phyloP scores from a whole-genome alignment of 2,329 filamentous ascomycete species.

The Aspergillus tanneri region DNA sequence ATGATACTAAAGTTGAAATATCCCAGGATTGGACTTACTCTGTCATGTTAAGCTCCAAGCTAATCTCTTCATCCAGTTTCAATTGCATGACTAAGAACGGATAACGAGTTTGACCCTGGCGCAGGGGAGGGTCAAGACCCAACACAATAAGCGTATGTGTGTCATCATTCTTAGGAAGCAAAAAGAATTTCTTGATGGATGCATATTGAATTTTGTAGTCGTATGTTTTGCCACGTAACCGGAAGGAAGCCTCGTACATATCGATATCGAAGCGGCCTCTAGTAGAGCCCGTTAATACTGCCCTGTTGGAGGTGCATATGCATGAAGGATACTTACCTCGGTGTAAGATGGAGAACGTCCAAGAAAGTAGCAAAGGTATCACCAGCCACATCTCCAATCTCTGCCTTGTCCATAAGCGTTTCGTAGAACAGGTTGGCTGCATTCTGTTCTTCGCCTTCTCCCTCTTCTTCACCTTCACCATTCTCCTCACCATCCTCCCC shows the following conservation, averaged over 20 bases:
- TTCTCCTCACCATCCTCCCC: slow-evolving; percentile 62
- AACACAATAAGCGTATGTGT: slow-evolving; percentile 93
- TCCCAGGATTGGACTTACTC: slow-evolving; percentile 49
- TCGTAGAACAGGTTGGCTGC: slow-evolving; percentile 98
- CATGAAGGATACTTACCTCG: slow-evolving; percentile 58
- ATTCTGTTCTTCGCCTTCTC: slow-evolving; percentile 79
- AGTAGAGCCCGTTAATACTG: slow-evolving; percentile 24
- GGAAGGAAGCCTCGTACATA: slow-evolving; percentile 98
- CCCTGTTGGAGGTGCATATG: slow-evolving; percentile 9
- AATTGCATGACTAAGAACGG: slow-evolving; percentile 99
- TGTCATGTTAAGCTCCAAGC: slow-evolving; percentile 92
- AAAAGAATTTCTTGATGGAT: slow-evolving; percentile 97
- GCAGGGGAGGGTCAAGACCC: slow-evolving; percentile 88
- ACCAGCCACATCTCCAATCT: slow-evolving; percentile 98
- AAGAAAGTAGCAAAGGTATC: slow-evolving; percentile 97
- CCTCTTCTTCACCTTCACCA: slow-evolving; percentile 58
- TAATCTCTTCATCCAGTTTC: slow-evolving; percentile 96
- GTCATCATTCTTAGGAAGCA: slow-evolving; percentile 97
- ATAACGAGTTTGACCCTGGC: slow-evolving; percentile 96
- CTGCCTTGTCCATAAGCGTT: slow-evolving; percentile 94
- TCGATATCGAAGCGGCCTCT: slow-evolving; percentile 99
- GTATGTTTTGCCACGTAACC: slow-evolving; percentile 96
- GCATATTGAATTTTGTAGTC: slow-evolving; percentile 99
- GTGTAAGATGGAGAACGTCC: slow-evolving; percentile 94
- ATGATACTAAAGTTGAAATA: slow-evolving; percentile 6